Percentiles rank a stretch among this genome's conserved stretches.
These are phyloP conservation scores for Candida freyschussii DNA, from an alignment of 1,139 yeast species.

Conservation along the genomic window DNA sequence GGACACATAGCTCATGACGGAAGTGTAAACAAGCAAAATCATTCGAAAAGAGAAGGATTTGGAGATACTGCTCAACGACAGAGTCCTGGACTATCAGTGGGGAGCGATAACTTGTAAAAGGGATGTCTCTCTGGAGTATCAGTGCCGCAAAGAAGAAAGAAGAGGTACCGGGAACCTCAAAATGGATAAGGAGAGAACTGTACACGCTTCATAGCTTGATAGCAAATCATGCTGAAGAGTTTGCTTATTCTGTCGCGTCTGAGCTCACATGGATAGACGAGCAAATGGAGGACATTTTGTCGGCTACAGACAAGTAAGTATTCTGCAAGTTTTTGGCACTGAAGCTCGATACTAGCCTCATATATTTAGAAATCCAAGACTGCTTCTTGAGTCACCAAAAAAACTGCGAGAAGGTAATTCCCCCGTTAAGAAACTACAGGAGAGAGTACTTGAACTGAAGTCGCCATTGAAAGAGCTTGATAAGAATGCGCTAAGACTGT, in stretches of 20 bases:
- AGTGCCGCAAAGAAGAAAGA: conserved; percentile 25
- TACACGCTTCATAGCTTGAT: conserved; percentile 29
- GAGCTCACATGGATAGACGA: conserved; percentile 38
- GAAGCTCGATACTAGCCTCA: conserved; percentile 12
- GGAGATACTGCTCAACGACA: too few species aligned
- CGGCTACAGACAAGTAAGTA: conserved; percentile 25
- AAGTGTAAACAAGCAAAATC: too few species aligned
- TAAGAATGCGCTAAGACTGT: conserved; percentile 14
- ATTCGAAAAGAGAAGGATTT: too few species aligned
- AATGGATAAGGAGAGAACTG: conserved; percentile 42
- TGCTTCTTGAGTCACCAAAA: conserved; percentile 29
- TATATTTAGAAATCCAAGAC: conserved; percentile 24
- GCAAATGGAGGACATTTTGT: conserved; percentile 28
- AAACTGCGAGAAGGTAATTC: conserved; percentile 28
- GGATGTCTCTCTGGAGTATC: conserved; percentile 28
- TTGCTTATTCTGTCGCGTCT: conserved; percentile 34
- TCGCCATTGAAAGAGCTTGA: conserved; percentile 23
- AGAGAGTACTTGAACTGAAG: conserved; percentile 14
- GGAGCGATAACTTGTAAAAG: too few species aligned
- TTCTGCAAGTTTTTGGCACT: neutral
- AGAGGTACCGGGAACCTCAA: conserved; percentile 37
- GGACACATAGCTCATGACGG: too few species aligned
- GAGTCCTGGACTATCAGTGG: too few species aligned
- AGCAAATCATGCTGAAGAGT: conserved; percentile 32
- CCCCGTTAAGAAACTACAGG: conserved; percentile 28